Evolutionary conservation across 2,329 filamentous ascomycete species (phyloP), one percentile per base, ranked within the genome.

Genomic region (Colletotrichum salicis): DNA sequence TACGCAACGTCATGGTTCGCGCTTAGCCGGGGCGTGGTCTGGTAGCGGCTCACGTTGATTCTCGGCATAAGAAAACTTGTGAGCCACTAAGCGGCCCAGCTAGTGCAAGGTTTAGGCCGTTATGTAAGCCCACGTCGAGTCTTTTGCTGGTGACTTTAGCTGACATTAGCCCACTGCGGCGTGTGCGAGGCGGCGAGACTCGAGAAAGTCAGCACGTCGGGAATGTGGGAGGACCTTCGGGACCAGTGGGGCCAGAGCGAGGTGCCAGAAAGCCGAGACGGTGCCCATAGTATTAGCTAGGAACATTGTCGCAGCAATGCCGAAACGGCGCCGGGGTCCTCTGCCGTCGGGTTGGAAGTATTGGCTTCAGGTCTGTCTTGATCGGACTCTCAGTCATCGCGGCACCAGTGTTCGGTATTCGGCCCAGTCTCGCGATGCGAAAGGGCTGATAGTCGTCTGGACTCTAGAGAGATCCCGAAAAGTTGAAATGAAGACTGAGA

Each of bases 151-250:
- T 48, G 41, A 48, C 41, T n/a, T 48, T n/a, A 11, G 7, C 41
- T 48, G 41, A 48, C 41, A 27, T 37, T 29, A 11, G 13, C 45
- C 24, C 55, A 66, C 64, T 60, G 55, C 37, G 55, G 54, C 35
- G 65, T 33, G 27, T 64, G 51, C 27, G 45, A 45, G 31, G 41
- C 52, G 54, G 57, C 57, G 35, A 59, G n/a, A 41, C 41, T 48
- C 19, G 55, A 37, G 27, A 31, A 15, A 41, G 27, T 15, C 48
- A 10, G 41, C 41, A 48, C 41, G 5, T 55, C 69, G 69, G 69
- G 69, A 48, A 69, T 51, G 65, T 69, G 65, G 64, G 69, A 69
- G 64, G 19, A 19, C 24, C 6, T 55, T 69, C 64, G 69, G 69
- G 52, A 59, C 65, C 65, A 45, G 69, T 64, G 65, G 59, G 59